phyloP scores from a whole-genome alignment of 768 basidiomycete species.

The Xerocomellus dryophilus region DNA sequence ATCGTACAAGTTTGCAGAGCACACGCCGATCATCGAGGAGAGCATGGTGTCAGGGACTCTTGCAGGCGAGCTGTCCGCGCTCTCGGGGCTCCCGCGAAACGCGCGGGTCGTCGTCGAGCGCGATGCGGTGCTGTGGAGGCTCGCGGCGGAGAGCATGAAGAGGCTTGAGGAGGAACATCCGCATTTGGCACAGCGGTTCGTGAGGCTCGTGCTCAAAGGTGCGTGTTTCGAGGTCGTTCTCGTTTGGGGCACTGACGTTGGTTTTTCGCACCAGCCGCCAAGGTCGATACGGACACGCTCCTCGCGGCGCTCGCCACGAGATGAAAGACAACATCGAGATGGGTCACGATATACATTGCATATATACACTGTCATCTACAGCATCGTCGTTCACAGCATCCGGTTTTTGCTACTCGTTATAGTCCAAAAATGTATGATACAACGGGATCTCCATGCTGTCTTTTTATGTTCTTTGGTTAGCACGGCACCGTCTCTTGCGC shows the following conservation, averaged over 20 bases:
- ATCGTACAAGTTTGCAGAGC: constrained; percentile 72
- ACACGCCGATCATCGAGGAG: constrained; percentile 69
- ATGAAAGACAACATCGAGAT: constrained; percentile 6
- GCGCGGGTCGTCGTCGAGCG: constrained; percentile 83
- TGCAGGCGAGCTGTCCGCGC: constrained; percentile 85
- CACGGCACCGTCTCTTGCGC: constrained; percentile 11
- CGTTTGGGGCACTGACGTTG: background rate
- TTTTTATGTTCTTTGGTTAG: background rate
- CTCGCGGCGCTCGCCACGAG: constrained; percentile 53
- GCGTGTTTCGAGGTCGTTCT: constrained; percentile 15
- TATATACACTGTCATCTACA: background rate
- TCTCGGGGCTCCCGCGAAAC: constrained; percentile 78
- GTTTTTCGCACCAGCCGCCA: constrained; percentile 46
- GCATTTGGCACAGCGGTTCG: constrained; percentile 59
- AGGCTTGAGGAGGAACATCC: constrained; percentile 68
- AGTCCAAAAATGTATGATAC: constrained; percentile 1
- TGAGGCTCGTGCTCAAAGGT: constrained; percentile 75
- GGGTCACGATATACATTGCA: constrained; percentile 1
- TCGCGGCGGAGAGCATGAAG: constrained; percentile 57
- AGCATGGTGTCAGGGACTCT: constrained; percentile 93
- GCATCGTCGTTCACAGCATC: constrained; percentile 6
- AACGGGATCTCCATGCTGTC: background rate
- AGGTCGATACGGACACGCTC: constrained; percentile 61
- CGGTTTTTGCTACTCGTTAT: background rate
- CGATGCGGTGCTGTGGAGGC: constrained; percentile 76